Evolutionary conservation across 495 filamentous ascomycete species (phyloP).

Genomic region (Talaromyces wortmannii): DNA sequence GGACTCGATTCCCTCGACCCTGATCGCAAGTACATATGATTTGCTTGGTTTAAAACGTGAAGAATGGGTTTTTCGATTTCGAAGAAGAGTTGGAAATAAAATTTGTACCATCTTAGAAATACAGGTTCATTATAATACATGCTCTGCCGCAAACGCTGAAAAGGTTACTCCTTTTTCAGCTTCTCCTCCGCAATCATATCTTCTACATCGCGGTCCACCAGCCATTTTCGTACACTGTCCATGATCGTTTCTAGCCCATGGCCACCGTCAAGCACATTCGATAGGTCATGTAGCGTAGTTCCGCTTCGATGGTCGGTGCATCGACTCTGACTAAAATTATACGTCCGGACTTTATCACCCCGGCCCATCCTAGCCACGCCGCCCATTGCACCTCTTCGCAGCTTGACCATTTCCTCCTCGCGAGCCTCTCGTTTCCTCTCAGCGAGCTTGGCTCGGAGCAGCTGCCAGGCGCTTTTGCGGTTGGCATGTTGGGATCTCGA

Average conservation of each 20-base stretch:
- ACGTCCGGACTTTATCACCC: conserved; percentile 90
- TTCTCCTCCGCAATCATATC: conserved; percentile 48
- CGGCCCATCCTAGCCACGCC: conserved; percentile 76
- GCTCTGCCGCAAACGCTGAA: background rate
- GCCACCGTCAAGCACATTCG: conserved; percentile 69
- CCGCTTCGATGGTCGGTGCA: conserved; percentile 93
- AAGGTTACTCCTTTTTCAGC: conserved; percentile 9
- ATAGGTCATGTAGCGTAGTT: conserved; percentile 72
- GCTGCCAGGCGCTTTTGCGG: conserved; percentile 74
- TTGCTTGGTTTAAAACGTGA: background rate
- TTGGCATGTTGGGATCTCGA: conserved; percentile 86
- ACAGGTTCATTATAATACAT: background rate
- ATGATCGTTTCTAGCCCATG: conserved; percentile 68
- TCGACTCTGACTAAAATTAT: conserved; percentile 88
- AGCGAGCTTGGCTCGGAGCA: conserved; percentile 78
- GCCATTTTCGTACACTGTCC: conserved; percentile 74
- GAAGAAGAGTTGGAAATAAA: conserved; percentile 6
- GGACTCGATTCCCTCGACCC: conserved; percentile 76
- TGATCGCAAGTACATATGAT: conserved; percentile 72
- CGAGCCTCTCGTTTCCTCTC: conserved; percentile 74
- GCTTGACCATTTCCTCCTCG: conserved; percentile 68
- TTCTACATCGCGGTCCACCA: conserved; percentile 70
- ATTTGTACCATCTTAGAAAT: background rate
- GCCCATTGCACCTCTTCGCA: conserved; percentile 68
- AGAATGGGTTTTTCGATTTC: background rate